Conservation (phyloP, 768 basidiomycete species). For the Serendipita sp. region DNA sequence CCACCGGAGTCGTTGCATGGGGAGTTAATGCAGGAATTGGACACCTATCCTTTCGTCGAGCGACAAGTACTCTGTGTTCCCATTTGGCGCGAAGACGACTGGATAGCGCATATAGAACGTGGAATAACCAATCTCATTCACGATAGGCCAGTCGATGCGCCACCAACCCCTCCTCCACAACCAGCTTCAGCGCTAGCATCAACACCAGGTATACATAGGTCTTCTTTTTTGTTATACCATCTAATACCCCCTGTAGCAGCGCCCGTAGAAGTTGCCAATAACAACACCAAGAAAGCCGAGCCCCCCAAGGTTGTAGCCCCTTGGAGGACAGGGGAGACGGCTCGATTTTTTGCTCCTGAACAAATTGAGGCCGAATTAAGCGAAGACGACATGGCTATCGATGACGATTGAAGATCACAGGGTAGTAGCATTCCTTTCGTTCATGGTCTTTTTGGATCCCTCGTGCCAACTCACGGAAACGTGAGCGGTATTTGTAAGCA, state of each 20-base stretch:
- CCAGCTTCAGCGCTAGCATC: not conserved
- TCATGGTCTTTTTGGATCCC: not conserved
- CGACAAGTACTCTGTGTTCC: conserved; percentile 4
- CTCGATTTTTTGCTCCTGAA: not conserved
- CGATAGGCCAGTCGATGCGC: not conserved
- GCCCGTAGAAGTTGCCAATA: not conserved
- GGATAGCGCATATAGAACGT: not conserved
- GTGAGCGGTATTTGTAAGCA: not conserved
- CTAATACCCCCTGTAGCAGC: not conserved
- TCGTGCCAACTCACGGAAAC: not conserved
- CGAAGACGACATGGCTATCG: conserved; percentile 8
- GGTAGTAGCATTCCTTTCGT: not conserved
- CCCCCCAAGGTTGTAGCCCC: not conserved
- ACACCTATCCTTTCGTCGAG: conserved; percentile 2
- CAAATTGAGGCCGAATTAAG: conserved; percentile 4
- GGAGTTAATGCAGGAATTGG: not conserved
- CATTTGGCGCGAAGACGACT: conserved; percentile 3
- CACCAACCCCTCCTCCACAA: not conserved
- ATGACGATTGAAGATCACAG: not conserved
- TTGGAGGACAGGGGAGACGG: not conserved
- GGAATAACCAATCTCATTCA: not conserved
- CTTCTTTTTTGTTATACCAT: not conserved
- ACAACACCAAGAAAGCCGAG: not conserved
- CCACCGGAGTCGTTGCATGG: not conserved
- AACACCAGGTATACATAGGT: not conserved